phyloP scores from a whole-genome alignment of 2,329 filamentous ascomycete genomes.

The Cordyceps javanica region DNA sequence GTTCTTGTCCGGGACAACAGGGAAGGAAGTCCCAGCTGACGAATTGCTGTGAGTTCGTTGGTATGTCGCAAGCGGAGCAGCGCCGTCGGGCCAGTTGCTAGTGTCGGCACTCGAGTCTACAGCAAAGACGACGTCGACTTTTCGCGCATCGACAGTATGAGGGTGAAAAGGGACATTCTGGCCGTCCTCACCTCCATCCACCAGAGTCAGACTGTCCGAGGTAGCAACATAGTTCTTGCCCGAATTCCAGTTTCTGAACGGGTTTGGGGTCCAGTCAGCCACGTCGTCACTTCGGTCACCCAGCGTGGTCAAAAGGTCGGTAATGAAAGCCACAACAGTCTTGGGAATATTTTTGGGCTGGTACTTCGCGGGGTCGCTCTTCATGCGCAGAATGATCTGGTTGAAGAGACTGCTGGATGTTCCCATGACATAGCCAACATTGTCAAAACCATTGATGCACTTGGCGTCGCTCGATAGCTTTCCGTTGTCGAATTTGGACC shows the following conservation, averaged over 20 bases:
- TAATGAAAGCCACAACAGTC: conserved; percentile 39
- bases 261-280: conserved; percentile 62
- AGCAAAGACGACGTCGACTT: conserved; percentile 58
- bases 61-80: conserved; percentile 52
- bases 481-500: conserved; percentile 51
- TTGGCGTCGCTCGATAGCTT: conserved; percentile 36
- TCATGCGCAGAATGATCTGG: conserved; percentile 61
- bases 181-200: conserved; percentile 73
- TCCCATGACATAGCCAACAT: conserved; percentile 73
- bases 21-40: conserved; percentile 51
- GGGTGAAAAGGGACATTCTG: conserved; percentile 76
- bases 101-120: conserved; percentile 61
- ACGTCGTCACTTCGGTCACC: conserved; percentile 64
- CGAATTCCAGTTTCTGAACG: conserved; percentile 46
- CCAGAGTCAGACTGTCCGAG: conserved; percentile 57
- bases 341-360: conserved; percentile 42
- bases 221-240: conserved; percentile 36
- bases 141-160: conserved; percentile 42
- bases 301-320: conserved; percentile 46
- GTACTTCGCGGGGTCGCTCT: conserved; percentile 38
- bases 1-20: conserved; percentile 46
- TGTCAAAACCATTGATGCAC: conserved; percentile 64
- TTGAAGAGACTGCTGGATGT: conserved; percentile 81
- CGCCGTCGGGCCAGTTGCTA: conserved; percentile 54
- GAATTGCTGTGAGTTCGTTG: conserved; percentile 41